Evolutionary conservation across 140 eudicot genomes (phyloP).

Genomic region (Bidens hawaiensis): DNA sequence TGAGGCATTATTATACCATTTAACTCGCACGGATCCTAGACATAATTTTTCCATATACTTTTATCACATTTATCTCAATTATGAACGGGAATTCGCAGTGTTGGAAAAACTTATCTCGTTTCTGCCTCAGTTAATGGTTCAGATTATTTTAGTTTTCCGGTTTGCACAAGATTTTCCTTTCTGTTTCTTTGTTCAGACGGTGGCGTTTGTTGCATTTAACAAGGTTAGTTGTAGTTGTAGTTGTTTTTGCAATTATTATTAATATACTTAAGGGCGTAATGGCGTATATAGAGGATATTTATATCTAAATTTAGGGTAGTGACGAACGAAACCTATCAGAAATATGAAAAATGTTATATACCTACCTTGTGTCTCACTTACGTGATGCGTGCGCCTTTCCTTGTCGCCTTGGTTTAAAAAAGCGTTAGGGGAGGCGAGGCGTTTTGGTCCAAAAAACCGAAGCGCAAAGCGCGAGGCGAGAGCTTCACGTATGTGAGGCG

Average conservation of each 20-base stretch:
- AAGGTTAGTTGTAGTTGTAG: constrained; percentile 52
- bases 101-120: constrained; percentile 78
- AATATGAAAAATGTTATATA: too few species aligned
- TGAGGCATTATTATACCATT: constrained; percentile 88
- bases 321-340: too few species aligned
- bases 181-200: constrained; percentile 86
- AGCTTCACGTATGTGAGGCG: too few species aligned
- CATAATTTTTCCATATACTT: constrained; percentile 93
- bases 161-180: constrained; percentile 78
- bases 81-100: constrained; percentile 58
- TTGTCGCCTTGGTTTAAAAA: too few species aligned
- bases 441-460: too few species aligned
- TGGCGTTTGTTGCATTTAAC: constrained; percentile 95
- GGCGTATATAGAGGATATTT: too few species aligned
- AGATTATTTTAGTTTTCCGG: constrained; percentile 58
- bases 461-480: too few species aligned
- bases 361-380: too few species aligned
- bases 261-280: too few species aligned
- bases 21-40: constrained; percentile 96
- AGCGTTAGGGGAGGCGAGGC: too few species aligned
- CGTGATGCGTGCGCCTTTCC: too few species aligned
- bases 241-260: neutral
- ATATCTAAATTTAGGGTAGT: too few species aligned
- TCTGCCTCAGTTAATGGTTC: constrained; percentile 87
- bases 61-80: constrained; percentile 88